Conservation (phyloP, 257 asterid species). For the Petunia axillaris region DNA sequence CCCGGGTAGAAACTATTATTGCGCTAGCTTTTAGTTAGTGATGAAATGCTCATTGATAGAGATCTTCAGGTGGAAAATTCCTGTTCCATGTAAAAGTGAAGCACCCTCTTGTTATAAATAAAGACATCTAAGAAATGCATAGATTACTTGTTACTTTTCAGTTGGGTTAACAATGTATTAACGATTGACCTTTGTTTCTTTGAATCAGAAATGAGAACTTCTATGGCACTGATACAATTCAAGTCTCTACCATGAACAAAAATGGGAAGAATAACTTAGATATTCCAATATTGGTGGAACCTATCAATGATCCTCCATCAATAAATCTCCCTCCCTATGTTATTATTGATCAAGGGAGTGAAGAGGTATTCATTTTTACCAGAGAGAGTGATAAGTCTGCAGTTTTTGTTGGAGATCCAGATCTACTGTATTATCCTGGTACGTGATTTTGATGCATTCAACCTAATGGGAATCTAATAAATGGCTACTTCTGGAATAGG, state of each 20-base stretch:
- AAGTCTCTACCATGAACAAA: conserved; percentile 64
- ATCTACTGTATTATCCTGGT: conserved; percentile 77
- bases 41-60: neutral
- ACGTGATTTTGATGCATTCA: conserved; percentile 25
- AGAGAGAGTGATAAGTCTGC: conserved; percentile 39
- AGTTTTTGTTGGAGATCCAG: conserved; percentile 72
- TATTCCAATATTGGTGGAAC: conserved; percentile 75
- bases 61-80: neutral
- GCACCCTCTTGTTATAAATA: neutral
- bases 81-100: neutral
- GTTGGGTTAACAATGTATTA: neutral
- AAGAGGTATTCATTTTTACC: conserved; percentile 61
- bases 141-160: neutral
- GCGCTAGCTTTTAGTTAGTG: conserved; percentile 7
- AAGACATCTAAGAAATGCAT: neutral
- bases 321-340: conserved; percentile 71
- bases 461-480: neutral
- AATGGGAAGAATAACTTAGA: conserved; percentile 66
- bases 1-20: neutral
- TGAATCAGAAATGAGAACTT: conserved; percentile 65
- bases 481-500: neutral
- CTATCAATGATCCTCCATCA: conserved; percentile 84
- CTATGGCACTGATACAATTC: conserved; percentile 64
- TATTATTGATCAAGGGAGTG: conserved; percentile 51
- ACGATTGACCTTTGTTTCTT: conserved; percentile 10